Base-by-base conservation (phyloP, 2,329 filamentous ascomycete species). In the Cladophialophora yegresii region DNA sequence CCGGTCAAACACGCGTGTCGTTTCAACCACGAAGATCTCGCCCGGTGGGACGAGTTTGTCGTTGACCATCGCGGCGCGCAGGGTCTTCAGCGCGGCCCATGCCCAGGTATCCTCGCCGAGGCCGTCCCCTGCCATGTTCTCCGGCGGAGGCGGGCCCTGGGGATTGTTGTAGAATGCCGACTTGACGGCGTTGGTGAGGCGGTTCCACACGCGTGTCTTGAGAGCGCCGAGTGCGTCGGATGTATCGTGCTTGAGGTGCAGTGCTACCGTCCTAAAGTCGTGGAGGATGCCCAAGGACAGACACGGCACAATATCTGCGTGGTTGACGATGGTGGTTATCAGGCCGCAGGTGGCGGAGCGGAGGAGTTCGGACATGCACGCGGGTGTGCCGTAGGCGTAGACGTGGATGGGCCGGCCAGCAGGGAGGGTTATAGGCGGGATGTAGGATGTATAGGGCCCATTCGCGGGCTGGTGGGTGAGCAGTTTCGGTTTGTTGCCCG, bases 321-420 rank as follows among this genome's bases (percentile, higher is more conserved):
- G 87, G 71, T 92, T 88, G 10, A 92, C 84, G 4, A 90, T 82
- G 8, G 86, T 91, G 2, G 90, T 93, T 65, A 93, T 88, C 7
- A 93, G 81, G 1, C 89, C 89, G 13, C 88, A 83, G 0, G 90
- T 92, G 10, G 87, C 87, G 64, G 84, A 84, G 49, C 89, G 85
- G 7, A 93, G 81, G 1, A 87, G 84, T 0, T 88, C 82, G 0
- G 88, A 90, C 83, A 92, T 86, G 13, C 88, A 89, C 0, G 88
- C 85, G 0, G 89, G 89, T 1, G 89, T 87, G 0, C 90, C 90
- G 73, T 92, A 93, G 6, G 90, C 88, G 73, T 91, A 93, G 12
- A 92, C 90, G 70, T 93, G 90, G 22, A 92, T 89, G 2, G 88
- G 87, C 0, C 90, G 84, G 16, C 87, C 86, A 0, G 87, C 71